phyloP scores from a whole-genome alignment of 108 stramenopile species.

The Pseudonitzschia multiseries region DNA sequence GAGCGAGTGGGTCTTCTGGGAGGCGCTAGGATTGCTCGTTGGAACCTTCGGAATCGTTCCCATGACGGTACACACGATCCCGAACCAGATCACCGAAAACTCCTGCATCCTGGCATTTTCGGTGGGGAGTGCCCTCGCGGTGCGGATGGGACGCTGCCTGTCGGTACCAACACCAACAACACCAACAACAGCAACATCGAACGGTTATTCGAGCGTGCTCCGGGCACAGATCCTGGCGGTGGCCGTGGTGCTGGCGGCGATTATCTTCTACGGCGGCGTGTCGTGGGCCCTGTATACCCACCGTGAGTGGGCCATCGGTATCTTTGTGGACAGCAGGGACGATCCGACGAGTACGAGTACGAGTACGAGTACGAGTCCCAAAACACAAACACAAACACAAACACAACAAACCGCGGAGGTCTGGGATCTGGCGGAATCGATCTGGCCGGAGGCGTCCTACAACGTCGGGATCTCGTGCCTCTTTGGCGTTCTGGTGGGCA shows the following conservation, averaged over 20 bases:
- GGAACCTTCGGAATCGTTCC: slow-evolving; percentile 40
- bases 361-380: slow-evolving; percentile 9
- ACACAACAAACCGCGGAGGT: no score
- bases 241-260: neutral
- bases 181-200: no score
- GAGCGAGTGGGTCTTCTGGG: slow-evolving; percentile 49
- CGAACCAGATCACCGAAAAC: slow-evolving; percentile 34
- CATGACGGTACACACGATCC: slow-evolving; percentile 44
- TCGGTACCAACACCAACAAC: slow-evolving; percentile 29
- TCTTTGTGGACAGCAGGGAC: no score
- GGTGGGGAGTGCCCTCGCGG: slow-evolving; percentile 14
- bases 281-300: slow-evolving; percentile 25
- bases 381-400: no score
- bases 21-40: slow-evolving; percentile 36
- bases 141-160: slow-evolving; percentile 29
- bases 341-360: neutral
- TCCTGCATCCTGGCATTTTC: neutral
- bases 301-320: no score
- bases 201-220: slow-evolving; percentile 19
- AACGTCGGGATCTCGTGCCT: slow-evolving; percentile 19
- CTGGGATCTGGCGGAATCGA: slow-evolving; percentile 12
- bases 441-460: slow-evolving; percentile 40
- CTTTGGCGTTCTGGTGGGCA: slow-evolving; percentile 33
- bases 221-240: slow-evolving; percentile 24
- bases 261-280: slow-evolving; percentile 3